These are phyloP conservation scores for Xerocomellus dryophilus DNA, from an alignment of 768 basidiomycete species.

Conservation along the genomic window DNA sequence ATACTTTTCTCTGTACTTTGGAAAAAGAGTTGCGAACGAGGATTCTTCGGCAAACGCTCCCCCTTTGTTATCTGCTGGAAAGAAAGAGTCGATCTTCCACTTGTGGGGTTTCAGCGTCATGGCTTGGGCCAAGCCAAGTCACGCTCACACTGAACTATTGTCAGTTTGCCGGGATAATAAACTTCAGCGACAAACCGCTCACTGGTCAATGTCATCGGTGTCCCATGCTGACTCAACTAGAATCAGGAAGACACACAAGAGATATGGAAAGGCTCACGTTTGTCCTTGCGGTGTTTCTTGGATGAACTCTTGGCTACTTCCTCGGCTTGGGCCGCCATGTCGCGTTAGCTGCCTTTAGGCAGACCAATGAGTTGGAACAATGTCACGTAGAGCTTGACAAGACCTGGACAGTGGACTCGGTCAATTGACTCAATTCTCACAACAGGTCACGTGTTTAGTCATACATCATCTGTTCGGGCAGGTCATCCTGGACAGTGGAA, in stretches of 20 bases:
- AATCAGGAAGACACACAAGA: constrained; percentile 8
- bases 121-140: background rate
- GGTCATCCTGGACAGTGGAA: background rate
- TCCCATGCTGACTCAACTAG: constrained; percentile 77
- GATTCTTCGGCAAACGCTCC: constrained; percentile 93
- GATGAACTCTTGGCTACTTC: constrained; percentile 67
- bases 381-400: too few relatives aligned
- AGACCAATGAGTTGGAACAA: background rate
- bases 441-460: constrained; percentile 18
- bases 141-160: constrained; percentile 42
- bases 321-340: constrained; percentile 29
- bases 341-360: background rate
- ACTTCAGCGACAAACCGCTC: constrained; percentile 36
- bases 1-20: constrained; percentile 97
- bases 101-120: constrained; percentile 29
- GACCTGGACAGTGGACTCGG: too few relatives aligned
- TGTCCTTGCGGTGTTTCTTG: constrained; percentile 89
- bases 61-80: constrained; percentile 68
- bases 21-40: constrained; percentile 96
- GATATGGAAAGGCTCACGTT: constrained; percentile 60
- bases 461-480: background rate
- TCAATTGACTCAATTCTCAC: too few relatives aligned
- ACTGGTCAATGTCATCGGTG: constrained; percentile 99
- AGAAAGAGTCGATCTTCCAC: constrained; percentile 91
- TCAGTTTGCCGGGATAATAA: constrained; percentile 1